phyloP scores from a whole-genome alignment of 1,284 basidiomycete genomes.

The Pyrrhoderma lamaoense region DNA sequence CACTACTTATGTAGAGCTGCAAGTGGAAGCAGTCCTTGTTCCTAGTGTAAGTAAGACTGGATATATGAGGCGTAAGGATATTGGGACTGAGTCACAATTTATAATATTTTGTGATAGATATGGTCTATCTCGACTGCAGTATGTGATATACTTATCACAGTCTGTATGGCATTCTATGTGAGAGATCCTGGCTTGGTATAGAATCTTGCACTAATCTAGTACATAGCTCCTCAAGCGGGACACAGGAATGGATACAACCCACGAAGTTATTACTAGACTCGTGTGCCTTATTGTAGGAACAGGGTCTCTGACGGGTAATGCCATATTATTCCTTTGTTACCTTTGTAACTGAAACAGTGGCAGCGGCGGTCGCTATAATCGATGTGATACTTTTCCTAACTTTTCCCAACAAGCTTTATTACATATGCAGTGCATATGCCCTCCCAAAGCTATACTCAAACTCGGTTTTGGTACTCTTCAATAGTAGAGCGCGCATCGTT shows the following conservation, averaged over 20 bases:
- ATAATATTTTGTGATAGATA: not conserved
- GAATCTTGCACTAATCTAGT: not conserved
- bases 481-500: not conserved
- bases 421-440: not conserved
- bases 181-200: not conserved
- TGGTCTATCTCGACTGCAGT: not conserved
- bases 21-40: not conserved
- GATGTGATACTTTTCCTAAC: not conserved
- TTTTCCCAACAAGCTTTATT: not conserved
- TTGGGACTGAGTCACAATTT: not conserved
- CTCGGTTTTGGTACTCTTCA: not conserved
- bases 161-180: not conserved
- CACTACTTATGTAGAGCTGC: not conserved
- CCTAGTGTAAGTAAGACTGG: not conserved
- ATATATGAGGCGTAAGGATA: not conserved
- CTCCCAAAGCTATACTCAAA: slow-evolving; percentile 4
- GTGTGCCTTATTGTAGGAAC: not conserved
- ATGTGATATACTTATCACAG: not conserved
- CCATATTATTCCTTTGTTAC: too few species aligned
- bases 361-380: not conserved
- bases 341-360: not conserved
- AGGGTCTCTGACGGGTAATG: not conserved
- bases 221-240: not conserved
- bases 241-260: not conserved
- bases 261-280: slow-evolving; percentile 2